Base-by-base conservation (phyloP, 371 early-diverging fungal genomes). In the Rhizomucor pusillus region DNA sequence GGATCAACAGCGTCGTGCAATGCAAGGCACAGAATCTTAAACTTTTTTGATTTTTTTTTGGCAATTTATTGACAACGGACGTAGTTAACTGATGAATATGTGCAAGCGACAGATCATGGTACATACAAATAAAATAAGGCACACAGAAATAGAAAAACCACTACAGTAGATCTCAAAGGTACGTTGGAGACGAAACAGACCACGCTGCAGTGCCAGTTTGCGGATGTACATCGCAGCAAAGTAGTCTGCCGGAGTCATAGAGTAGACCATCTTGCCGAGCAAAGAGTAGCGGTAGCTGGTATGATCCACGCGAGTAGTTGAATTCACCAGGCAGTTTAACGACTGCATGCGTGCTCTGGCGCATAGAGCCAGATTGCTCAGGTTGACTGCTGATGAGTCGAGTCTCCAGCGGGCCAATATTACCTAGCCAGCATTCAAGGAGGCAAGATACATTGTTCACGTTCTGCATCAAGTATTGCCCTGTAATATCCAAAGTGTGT, bases 381-480 rank as follows among this genome's bases (percentile, higher is more conserved):
- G 52, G 44, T 33, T 46, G 52, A 16, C 47, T 47, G 35, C 45
- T 67, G 62, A 50, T 61, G 59, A 16, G 66, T 24, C 57, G 52
- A 18, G 63, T 53, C 1, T 53, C 35, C 5, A 74, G 48, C 25
- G 74, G 67, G 1, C 73, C 74, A 53, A 67, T 60, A 53, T 62
- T 61, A 12, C 74, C 74, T 20, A 74, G 43, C 70, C 70, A 74
- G 33, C 65, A 54, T 43, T 70, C 68, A n/a, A 74, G 54, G n/a
- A 67, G 43, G 19, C 58, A 43, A 24, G 66, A 61, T 4, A 49
- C 49, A 20, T 16, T 22, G 24, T 51, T 39, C 2, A 59, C 62
- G 16, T 65, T 62, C 34, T 65, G 68, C 19, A 67, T 52, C 12
- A 73, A 53, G 50, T 69, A 67, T 35, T 67, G 68, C 6, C 67